A percentile compares a stretch with the other conserved stretches of the same genome.
These are phyloP conservation scores for Aspergillus aculeatus DNA, from an alignment of 2,329 filamentous ascomycete genomes.

Conservation along the genomic window DNA sequence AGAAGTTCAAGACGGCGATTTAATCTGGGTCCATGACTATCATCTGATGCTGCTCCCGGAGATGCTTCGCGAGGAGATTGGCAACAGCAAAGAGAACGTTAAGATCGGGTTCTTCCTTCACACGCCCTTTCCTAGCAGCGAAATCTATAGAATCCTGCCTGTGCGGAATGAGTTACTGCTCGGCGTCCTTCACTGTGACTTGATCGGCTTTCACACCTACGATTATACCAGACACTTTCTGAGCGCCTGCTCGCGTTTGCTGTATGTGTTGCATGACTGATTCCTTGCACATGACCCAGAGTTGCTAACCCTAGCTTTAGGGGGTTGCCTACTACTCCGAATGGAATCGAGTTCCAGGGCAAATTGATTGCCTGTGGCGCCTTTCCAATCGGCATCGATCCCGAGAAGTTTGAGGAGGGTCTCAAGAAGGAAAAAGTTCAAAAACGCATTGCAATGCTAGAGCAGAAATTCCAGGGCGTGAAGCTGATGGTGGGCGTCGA, in stretches of 20 bases:
- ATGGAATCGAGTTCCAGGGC: constrained; percentile 86
- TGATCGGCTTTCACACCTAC: constrained; percentile 98
- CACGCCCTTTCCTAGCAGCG: constrained; percentile 93
- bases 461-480: constrained; percentile 90
- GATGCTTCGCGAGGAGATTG: constrained; percentile 90
- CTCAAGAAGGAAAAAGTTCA: constrained; percentile 82
- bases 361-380: constrained; percentile 89
- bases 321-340: constrained; percentile 70
- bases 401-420: constrained; percentile 90
- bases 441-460: constrained; percentile 78
- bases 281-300: constrained; percentile 2
- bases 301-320: constrained; percentile 27
- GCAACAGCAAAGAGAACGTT: constrained; percentile 77
- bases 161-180: constrained; percentile 85
- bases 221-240: constrained; percentile 98
- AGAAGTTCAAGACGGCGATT: constrained; percentile 86
- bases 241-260: constrained; percentile 91
- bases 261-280: constrained; percentile 53
- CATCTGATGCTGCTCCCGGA: constrained; percentile 95
- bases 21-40: constrained; percentile 99
- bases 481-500: constrained; percentile 97
- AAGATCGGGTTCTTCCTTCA: constrained; percentile 99
- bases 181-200: constrained; percentile 86
- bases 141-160: constrained; percentile 93
- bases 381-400: constrained; percentile 97